Conservation (phyloP, 2,329 filamentous ascomycete species). For the Verticillium dahliae region DNA sequence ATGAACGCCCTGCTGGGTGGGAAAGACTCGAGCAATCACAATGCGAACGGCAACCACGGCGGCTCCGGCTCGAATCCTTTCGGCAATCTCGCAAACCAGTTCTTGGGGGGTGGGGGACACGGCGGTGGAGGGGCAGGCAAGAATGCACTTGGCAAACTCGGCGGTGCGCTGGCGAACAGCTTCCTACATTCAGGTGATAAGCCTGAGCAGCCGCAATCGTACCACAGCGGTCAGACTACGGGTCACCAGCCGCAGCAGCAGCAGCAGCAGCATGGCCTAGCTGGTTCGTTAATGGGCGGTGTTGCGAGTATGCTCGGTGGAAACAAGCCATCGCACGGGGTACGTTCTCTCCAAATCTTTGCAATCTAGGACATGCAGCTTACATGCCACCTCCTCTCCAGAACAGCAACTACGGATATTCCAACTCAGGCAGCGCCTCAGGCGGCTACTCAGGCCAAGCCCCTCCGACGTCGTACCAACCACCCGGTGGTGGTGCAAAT, state of each 20-base stretch:
- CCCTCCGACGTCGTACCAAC: constrained; percentile 56
- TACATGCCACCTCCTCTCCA: constrained; percentile 13
- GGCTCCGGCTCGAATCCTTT: constrained; percentile 32
- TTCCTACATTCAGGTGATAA: constrained; percentile 45
- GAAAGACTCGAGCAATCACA: constrained; percentile 29
- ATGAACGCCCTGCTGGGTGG: constrained; percentile 50
- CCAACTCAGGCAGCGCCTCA: constrained; percentile 40
- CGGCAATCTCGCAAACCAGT: constrained; percentile 39
- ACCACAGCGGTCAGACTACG: constrained; percentile 39
- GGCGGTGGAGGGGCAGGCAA: constrained; percentile 24
- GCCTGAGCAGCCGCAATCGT: constrained; percentile 38
- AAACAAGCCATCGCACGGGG: constrained; percentile 33
- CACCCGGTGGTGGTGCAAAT: constrained; percentile 14
- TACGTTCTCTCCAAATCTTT: constrained; percentile 17
- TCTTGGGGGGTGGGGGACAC: constrained; percentile 27
- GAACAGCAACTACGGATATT: constrained; percentile 58
- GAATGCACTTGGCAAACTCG: constrained; percentile 43
- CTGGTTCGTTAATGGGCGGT: constrained; percentile 47
- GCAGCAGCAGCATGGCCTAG: constrained; percentile 39
- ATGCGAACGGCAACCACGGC: constrained; percentile 12
- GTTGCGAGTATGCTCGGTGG: constrained; percentile 47
- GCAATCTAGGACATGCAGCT: neutral
- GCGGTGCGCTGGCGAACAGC: constrained; percentile 50
- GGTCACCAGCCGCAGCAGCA: constrained; percentile 21
- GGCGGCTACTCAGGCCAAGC: constrained; percentile 57